These are phyloP conservation scores for Pythium sp. DNA, from an alignment of 352 stramenopile species.

Conservation along the genomic window DNA sequence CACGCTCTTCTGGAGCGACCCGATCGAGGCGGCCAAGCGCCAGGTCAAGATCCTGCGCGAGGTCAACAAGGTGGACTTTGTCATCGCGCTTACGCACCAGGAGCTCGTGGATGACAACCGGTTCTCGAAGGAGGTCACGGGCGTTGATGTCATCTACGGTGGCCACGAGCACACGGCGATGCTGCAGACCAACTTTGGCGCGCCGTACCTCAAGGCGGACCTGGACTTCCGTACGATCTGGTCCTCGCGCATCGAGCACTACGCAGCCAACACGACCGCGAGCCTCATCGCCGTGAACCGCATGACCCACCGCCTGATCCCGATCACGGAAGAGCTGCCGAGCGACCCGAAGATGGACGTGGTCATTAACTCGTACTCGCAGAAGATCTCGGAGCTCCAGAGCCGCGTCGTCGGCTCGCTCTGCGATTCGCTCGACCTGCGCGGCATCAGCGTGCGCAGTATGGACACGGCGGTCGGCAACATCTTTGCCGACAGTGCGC, in stretches of 20 bases:
- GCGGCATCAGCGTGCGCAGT: conserved; percentile 39
- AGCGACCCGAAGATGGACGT: conserved; percentile 48
- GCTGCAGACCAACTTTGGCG: conserved; percentile 68
- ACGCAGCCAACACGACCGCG: conserved; percentile 23
- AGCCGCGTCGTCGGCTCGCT: conserved; percentile 45
- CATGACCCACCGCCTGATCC: conserved; percentile 52
- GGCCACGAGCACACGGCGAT: conserved; percentile 76
- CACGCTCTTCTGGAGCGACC: conserved; percentile 63
- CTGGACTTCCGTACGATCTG: conserved; percentile 74
- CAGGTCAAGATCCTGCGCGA: conserved; percentile 44
- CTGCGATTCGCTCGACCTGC: conserved; percentile 56
- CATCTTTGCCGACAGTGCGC: conserved; percentile 49
- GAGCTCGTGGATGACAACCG: conserved; percentile 63
- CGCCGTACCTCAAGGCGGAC: conserved; percentile 73
- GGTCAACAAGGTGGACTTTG: conserved; percentile 52
- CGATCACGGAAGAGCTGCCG: conserved; percentile 57
- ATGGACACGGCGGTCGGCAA: conserved; percentile 49
- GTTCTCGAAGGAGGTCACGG: conserved; percentile 62
- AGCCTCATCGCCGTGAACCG: conserved; percentile 29
- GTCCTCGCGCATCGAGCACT: conserved; percentile 60
- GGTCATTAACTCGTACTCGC: conserved; percentile 45
- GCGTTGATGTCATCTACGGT: conserved; percentile 65
- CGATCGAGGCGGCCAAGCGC: conserved; percentile 46
- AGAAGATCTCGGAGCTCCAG: conserved; percentile 40
- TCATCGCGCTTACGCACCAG: conserved; percentile 77